Conservation (phyloP, 2,329 filamentous ascomycete genomes). For the Mycosphaerella arachidis region DNA sequence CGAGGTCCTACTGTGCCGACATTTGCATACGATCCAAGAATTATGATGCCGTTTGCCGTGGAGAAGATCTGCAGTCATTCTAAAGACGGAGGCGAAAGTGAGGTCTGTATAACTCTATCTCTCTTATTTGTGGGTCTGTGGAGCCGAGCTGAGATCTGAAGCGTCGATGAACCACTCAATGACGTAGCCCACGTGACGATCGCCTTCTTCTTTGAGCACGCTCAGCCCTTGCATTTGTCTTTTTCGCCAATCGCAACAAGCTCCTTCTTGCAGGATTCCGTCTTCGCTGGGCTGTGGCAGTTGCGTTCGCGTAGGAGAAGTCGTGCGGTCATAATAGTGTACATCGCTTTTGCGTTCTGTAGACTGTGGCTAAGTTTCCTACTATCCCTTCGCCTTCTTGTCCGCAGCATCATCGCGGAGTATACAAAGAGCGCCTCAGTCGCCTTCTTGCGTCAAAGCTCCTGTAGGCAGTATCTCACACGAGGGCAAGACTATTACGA, state of each 20-base stretch:
- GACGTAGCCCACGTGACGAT: too few relatives aligned
- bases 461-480: neutral
- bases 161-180: neutral
- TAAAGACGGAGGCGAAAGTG: neutral
- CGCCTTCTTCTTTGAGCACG: neutral
- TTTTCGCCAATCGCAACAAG: neutral
- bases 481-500: neutral
- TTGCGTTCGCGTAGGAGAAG: neutral
- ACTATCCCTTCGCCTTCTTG: neutral
- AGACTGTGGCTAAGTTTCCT: neutral
- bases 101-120: neutral
- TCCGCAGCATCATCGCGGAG: neutral
- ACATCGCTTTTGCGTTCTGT: too few relatives aligned
- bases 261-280: neutral
- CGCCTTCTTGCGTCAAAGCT: neutral
- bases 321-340: neutral
- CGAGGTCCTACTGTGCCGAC: neutral
- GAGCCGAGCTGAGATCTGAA: neutral
- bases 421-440: neutral
- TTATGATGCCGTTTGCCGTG: neutral
- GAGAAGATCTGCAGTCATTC: neutral
- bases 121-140: neutral
- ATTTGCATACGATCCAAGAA: neutral
- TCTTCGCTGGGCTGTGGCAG: neutral
- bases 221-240: neutral